A percentile compares a stretch with the other conserved stretches of the same genome.
phyloP scores from a whole-genome alignment of 306 rosid species.

The Purshia tridentata region DNA sequence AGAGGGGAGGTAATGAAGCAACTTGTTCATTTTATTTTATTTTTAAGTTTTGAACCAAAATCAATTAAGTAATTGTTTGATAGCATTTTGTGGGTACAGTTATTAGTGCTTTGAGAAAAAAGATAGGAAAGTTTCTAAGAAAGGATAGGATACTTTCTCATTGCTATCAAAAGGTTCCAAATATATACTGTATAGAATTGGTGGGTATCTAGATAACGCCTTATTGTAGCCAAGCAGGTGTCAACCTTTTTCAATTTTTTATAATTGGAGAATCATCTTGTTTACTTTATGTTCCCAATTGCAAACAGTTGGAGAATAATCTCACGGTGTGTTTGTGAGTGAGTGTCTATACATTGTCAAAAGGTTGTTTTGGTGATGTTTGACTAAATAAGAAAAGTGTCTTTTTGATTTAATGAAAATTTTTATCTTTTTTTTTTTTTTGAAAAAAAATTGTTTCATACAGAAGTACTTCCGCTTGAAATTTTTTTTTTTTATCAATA shows the following conservation, averaged over 20 bases:
- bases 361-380: too few relatives aligned
- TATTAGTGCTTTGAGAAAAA: background rate
- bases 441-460: too few relatives aligned
- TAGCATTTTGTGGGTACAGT: slow-evolving; percentile 4
- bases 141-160: slow-evolving; percentile 16
- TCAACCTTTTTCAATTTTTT: slow-evolving; percentile 11
- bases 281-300: background rate
- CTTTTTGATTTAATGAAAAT: too few relatives aligned
- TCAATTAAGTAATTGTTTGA: background rate
- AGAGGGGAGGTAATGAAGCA: slow-evolving; percentile 58
- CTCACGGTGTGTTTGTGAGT: background rate
- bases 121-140: background rate
- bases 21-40: background rate
- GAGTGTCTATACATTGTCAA: background rate
- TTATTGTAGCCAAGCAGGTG: slow-evolving; percentile 34
- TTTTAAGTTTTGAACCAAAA: slow-evolving; percentile 4
- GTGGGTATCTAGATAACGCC: slow-evolving; percentile 18
- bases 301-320: slow-evolving; percentile 4
- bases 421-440: too few relatives aligned
- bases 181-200: background rate
- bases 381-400: too few relatives aligned
- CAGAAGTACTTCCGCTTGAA: too few relatives aligned
- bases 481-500: too few relatives aligned
- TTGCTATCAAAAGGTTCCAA: slow-evolving; percentile 26
- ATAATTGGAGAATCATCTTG: slow-evolving; percentile 12